phyloP scores from a whole-genome alignment of 768 basidiomycete genomes.

The Kwoniella mangroviensis region DNA sequence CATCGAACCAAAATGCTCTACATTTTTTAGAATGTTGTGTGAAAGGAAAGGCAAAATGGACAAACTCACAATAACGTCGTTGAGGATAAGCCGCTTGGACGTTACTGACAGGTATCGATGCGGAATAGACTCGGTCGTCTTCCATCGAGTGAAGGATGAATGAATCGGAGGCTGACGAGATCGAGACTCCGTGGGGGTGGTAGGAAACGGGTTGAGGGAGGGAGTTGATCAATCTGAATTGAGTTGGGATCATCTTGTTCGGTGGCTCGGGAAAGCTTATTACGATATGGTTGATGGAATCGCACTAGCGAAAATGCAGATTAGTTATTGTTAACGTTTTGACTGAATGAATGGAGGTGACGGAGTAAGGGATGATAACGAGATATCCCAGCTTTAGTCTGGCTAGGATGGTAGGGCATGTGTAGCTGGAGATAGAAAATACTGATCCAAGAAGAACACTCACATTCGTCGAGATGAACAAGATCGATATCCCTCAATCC shows the following conservation, averaged over 20 bases:
- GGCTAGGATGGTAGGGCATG: too few relatives aligned
- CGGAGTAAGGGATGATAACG: too few relatives aligned
- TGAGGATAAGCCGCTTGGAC: background rate
- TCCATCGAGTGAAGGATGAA: constrained; percentile 1
- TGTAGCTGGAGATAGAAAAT: too few relatives aligned
- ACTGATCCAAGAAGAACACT: too few relatives aligned
- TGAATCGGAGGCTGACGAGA: constrained; percentile 2
- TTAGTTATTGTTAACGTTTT: too few relatives aligned
- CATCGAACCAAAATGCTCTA: too few relatives aligned
- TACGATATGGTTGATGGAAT: background rate
- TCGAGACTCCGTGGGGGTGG: background rate
- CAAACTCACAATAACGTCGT: constrained; percentile 3
- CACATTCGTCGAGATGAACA: too few relatives aligned
- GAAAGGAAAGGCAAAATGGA: background rate
- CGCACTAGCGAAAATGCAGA: background rate
- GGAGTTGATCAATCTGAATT: background rate
- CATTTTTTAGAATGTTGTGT: too few relatives aligned
- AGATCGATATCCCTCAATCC: too few relatives aligned
- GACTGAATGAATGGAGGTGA: too few relatives aligned
- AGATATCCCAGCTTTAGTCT: too few relatives aligned
- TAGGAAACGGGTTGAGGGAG: background rate
- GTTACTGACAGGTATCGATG: background rate
- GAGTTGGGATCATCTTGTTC: background rate
- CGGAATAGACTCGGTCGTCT: background rate
- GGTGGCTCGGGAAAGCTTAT: background rate